These are phyloP conservation scores for Cardamine chenopodiifolia DNA, from an alignment of 345 rosid species.

Conservation along the genomic window DNA sequence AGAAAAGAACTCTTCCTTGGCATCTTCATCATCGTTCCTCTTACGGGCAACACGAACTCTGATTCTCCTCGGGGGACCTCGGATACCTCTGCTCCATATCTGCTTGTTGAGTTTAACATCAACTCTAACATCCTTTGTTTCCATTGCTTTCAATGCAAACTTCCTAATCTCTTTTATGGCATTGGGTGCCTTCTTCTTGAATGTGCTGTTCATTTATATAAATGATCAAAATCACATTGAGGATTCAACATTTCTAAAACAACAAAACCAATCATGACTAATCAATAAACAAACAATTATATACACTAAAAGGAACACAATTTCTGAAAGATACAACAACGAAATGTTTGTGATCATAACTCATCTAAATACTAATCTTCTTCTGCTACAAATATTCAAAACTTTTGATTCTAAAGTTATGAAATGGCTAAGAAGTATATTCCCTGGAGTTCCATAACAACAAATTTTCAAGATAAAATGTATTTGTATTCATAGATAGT, in stretches of 20 bases:
- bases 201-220: constrained; percentile 44
- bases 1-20: constrained; percentile 65
- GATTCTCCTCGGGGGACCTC: constrained; percentile 64
- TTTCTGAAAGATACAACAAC: background rate
- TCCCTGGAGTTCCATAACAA: background rate
- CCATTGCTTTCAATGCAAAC: constrained; percentile 63
- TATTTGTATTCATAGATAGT: background rate
- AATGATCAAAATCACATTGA: background rate
- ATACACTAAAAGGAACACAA: background rate
- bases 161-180: constrained; percentile 67
- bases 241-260: background rate
- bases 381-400: background rate
- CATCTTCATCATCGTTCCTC: constrained; percentile 67
- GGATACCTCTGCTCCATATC: constrained; percentile 64
- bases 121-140: constrained; percentile 64
- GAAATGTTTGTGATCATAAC: background rate
- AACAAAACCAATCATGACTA: background rate
- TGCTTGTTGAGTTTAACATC: constrained; percentile 70
- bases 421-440: background rate
- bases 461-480: background rate
- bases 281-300: background rate
- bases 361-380: background rate
- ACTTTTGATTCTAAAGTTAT: background rate
- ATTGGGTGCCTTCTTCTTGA: constrained; percentile 71
- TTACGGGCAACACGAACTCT: constrained; percentile 61